These are phyloP conservation scores for Penicillium cinerascens DNA, from an alignment of 495 filamentous ascomycete genomes.

Conservation along the genomic window DNA sequence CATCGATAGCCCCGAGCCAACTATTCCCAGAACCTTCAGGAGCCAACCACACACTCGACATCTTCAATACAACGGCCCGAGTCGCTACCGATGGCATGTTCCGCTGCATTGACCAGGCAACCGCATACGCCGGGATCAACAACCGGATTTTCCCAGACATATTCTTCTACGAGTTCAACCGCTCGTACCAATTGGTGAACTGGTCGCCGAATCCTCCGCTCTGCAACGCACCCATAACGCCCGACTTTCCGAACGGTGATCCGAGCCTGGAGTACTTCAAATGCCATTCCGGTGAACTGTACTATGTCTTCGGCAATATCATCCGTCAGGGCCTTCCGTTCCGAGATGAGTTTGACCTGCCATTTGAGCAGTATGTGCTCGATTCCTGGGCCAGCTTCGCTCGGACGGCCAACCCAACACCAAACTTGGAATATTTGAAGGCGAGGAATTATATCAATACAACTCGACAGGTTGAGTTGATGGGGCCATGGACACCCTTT, in stretches of 20 bases:
- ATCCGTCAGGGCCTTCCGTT: constrained; percentile 14
- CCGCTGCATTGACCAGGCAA: constrained; percentile 27
- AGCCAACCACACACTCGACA: constrained; percentile 21
- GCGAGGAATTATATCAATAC: constrained; percentile 21
- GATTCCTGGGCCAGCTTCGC: constrained; percentile 29
- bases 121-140: constrained; percentile 15
- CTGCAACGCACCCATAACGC: constrained; percentile 21
- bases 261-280: constrained; percentile 27
- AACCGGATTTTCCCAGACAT: constrained; percentile 22
- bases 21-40: constrained; percentile 17
- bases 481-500: constrained; percentile 13
- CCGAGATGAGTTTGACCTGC: constrained; percentile 23
- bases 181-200: constrained; percentile 25
- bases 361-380: constrained; percentile 24
- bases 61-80: constrained; percentile 25
- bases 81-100: constrained; percentile 26
- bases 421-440: constrained; percentile 11
- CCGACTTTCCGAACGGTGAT: constrained; percentile 18
- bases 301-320: constrained; percentile 24
- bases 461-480: constrained; percentile 6
- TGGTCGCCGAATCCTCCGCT: constrained; percentile 24
- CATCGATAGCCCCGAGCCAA: constrained; percentile 7
- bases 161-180: constrained; percentile 29
- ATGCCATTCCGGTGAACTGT: constrained; percentile 27
- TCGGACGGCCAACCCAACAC: constrained; percentile 16